A percentile compares a stretch with the other conserved stretches of the same genome.
Conservation (phyloP, 2,329 filamentous ascomycete genomes). For the Ophiognomonia clavigignenti-juglandacearum region DNA sequence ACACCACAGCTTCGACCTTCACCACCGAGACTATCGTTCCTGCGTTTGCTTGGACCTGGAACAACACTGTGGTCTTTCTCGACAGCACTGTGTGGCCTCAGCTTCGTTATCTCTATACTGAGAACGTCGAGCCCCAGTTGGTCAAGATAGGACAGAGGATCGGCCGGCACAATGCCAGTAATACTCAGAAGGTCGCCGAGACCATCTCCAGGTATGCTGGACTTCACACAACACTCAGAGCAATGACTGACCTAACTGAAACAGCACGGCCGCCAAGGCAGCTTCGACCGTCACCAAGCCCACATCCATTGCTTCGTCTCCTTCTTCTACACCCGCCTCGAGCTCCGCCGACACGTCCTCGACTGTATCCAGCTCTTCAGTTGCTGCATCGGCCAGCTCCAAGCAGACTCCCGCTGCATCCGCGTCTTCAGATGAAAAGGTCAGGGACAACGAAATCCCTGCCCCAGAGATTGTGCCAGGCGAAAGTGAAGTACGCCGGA, state of each 20-base stretch:
- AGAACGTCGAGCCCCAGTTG: constrained; percentile 94
- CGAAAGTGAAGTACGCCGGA: constrained; percentile 51
- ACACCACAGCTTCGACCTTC: constrained; percentile 61
- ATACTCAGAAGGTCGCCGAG: constrained; percentile 27
- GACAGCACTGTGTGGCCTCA: constrained; percentile 77
- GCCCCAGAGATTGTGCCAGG: constrained; percentile 39
- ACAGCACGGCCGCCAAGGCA: constrained; percentile 24
- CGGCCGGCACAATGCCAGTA: constrained; percentile 62
- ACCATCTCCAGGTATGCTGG: constrained; percentile 22
- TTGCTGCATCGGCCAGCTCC: constrained; percentile 16
- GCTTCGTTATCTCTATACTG: constrained; percentile 72
- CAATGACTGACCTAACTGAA: background rate
- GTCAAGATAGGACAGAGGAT: constrained; percentile 87
- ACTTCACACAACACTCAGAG: background rate
- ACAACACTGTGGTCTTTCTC: constrained; percentile 64
- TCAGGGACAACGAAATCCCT: constrained; percentile 28
- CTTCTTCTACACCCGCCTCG: constrained; percentile 21
- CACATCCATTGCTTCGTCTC: constrained; percentile 18
- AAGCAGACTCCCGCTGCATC: constrained; percentile 19
- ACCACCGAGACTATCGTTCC: constrained; percentile 67
- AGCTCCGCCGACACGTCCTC: constrained; percentile 4
- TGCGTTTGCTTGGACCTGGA: constrained; percentile 65
- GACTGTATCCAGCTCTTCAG: constrained; percentile 17
- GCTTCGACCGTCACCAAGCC: constrained; percentile 35
- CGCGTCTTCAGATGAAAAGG: constrained; percentile 18